These are phyloP conservation scores for Linum tenue DNA, from an alignment of 345 rosid species.

Conservation along the genomic window DNA sequence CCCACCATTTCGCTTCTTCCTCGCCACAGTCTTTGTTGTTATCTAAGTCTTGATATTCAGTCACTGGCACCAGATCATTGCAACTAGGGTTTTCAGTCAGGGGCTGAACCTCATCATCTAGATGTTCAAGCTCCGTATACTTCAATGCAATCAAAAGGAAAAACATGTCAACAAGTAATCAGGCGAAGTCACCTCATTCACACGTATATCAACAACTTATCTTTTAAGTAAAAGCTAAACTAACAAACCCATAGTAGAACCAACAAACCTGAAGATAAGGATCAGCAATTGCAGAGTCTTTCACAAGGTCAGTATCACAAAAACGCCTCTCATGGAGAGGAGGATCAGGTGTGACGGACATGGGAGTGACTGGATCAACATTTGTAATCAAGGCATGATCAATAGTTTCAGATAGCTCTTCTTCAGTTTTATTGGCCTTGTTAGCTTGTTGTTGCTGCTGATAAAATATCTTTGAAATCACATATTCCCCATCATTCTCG, in stretches of 20 bases:
- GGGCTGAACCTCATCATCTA: slow-evolving; percentile 37
- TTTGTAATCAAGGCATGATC: slow-evolving; percentile 23
- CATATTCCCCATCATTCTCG: slow-evolving; percentile 71
- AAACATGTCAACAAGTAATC: no score
- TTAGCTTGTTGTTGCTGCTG: slow-evolving; percentile 50
- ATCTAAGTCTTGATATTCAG: slow-evolving; percentile 10
- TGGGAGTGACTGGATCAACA: slow-evolving; percentile 74
- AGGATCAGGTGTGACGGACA: slow-evolving; percentile 59
- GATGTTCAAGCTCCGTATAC: slow-evolving; percentile 1
- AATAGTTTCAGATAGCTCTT: slow-evolving; percentile 33
- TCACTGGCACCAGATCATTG: slow-evolving; percentile 14
- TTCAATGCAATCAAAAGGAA: not conserved
- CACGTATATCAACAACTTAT: not conserved
- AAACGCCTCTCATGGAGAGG: slow-evolving; percentile 28
- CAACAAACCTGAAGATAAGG: slow-evolving; percentile 39
- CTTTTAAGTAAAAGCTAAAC: no score
- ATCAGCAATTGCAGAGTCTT: slow-evolving; percentile 19
- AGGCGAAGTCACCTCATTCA: not conserved
- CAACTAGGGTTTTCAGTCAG: slow-evolving; percentile 22
- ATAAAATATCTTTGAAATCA: slow-evolving; percentile 70
- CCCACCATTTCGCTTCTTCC: slow-evolving; percentile 73
- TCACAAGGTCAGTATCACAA: slow-evolving; percentile 25
- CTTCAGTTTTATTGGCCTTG: slow-evolving; percentile 52
- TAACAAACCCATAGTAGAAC: no score
- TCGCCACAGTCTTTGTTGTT: slow-evolving; percentile 32